Conservation (phyloP, 2,329 filamentous ascomycete genomes). For the Graphilbum sp. region DNA sequence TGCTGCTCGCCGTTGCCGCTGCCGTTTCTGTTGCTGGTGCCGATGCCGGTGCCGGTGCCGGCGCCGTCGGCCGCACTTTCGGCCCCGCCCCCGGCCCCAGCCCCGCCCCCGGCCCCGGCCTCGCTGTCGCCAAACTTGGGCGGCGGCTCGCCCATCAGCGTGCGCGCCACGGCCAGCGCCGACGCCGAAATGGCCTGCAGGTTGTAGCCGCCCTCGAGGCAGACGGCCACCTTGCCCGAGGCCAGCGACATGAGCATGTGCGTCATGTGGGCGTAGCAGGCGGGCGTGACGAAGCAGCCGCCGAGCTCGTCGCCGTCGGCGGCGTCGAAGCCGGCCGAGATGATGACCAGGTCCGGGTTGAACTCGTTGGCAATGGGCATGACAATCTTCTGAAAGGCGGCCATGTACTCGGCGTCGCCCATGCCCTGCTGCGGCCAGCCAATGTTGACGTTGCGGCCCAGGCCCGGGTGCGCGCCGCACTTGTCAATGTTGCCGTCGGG, state of each 20-base stretch:
- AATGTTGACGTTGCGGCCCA: slow-evolving; percentile 50
- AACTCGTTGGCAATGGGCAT: slow-evolving; percentile 96
- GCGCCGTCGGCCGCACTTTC: too few species aligned
- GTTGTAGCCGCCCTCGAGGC: slow-evolving; percentile 92
- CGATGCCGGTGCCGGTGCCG: background rate
- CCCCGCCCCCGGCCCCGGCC: background rate
- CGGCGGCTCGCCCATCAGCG: slow-evolving; percentile 90
- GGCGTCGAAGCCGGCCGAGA: slow-evolving; percentile 91
- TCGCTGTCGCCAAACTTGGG: slow-evolving; percentile 28
- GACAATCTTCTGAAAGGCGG: slow-evolving; percentile 85
- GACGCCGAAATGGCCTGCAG: slow-evolving; percentile 83
- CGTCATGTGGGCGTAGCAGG: slow-evolving; percentile 95
- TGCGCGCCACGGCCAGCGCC: slow-evolving; percentile 76
- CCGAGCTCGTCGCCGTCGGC: slow-evolving; percentile 86
- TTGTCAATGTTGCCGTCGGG: slow-evolving; percentile 47
- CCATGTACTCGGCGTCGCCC: slow-evolving; percentile 94
- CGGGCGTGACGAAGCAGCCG: slow-evolving; percentile 78
- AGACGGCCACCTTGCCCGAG: slow-evolving; percentile 76
- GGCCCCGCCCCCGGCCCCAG: background rate
- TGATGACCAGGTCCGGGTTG: slow-evolving; percentile 82
- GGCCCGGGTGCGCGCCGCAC: slow-evolving; percentile 35
- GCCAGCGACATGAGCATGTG: slow-evolving; percentile 97
- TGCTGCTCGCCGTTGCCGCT: too few species aligned
- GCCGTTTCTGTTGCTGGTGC: background rate
- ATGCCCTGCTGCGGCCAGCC: slow-evolving; percentile 58